phyloP scores from a whole-genome alignment of 2,329 filamentous ascomycete genomes.

The Hymenotorrendiella dingleyae region DNA sequence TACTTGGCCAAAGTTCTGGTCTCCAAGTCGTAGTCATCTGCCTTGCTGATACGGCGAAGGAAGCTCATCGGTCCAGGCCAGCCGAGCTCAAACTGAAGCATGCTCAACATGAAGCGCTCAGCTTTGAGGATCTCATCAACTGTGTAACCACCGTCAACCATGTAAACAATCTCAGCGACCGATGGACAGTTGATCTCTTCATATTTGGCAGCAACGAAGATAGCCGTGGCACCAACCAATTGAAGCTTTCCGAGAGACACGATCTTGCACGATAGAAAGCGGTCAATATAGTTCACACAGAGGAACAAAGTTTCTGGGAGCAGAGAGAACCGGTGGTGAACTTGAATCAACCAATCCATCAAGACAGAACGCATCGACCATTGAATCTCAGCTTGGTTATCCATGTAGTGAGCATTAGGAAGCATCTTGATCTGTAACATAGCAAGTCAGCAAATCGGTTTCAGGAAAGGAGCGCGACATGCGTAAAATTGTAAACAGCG shows the following conservation, averaged over 20 bases:
- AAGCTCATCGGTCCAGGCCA: slow-evolving; percentile 99
- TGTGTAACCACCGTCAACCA: slow-evolving; percentile 91
- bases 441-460: slow-evolving; percentile 23
- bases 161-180: slow-evolving; percentile 91
- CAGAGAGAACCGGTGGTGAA: slow-evolving; percentile 84
- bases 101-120: slow-evolving; percentile 95
- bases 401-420: slow-evolving; percentile 93
- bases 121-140: slow-evolving; percentile 93
- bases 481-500: not conserved
- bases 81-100: slow-evolving; percentile 91
- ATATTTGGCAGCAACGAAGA: slow-evolving; percentile 95
- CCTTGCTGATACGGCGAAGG: slow-evolving; percentile 92
- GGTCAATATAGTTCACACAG: slow-evolving; percentile 93
- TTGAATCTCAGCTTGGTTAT: slow-evolving; percentile 91
- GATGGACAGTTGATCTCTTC: slow-evolving; percentile 98
- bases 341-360: slow-evolving; percentile 97
- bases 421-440: slow-evolving; percentile 63
- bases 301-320: slow-evolving; percentile 94
- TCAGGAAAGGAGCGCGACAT: slow-evolving; percentile 2
- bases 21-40: slow-evolving; percentile 94
- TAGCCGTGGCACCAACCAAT: slow-evolving; percentile 89
- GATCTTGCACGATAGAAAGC: slow-evolving; percentile 89
- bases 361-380: slow-evolving; percentile 98
- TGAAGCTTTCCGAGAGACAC: slow-evolving; percentile 94
- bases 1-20: slow-evolving; percentile 95